Evolutionary conservation across 495 filamentous ascomycete genomes (phyloP), one percentile per base, ranked within the genome.

Genomic region (Lophiostoma macrostomum): DNA sequence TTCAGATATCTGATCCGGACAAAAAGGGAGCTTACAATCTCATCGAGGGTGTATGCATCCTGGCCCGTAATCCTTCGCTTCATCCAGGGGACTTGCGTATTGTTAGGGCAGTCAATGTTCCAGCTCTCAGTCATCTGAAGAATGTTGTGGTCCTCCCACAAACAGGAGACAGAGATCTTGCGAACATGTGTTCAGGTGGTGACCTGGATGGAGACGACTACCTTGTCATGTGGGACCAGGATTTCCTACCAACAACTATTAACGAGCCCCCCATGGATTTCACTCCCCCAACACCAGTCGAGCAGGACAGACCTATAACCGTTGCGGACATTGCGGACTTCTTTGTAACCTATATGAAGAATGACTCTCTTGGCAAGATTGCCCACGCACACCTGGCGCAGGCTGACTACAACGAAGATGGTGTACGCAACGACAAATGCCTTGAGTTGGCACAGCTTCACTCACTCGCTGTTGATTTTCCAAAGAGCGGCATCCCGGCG

Each of bases 171-270:
- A 76, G 85, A 31, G 88, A 91, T 57, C 68, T 99, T 22, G 78
- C 90, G 6, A 87, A 84, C 53, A 97, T 97, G 93, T 93, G 90
- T 57, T 95, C 93, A 5, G 93, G 93, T 2, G 94, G 93, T 4
- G 93, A 99, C 66, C 74, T 99, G 2, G 93, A 99, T 69, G 93
- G 93, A 0, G 93, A 99, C 60, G 94, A 97, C 64, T 99, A 86
- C 64, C 78, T 96, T 20, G 85, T 97, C 16, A 87, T 96, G 29
- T 99, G 93, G 93, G 90, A 99, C 59, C 61, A 74, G 28, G 79
- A 84, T 36, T 73, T 99, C 4, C 67, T 91, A 22, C 90, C 90
- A 1, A 35, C 48, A 0, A 72, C 85, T 39, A 88, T 82, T 79
- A 85, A 90, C 50, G 69, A 79, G 28, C 66, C 74, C 2, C 85